A percentile compares a stretch with the other conserved stretches of the same genome.
phyloP scores from a whole-genome alignment of 2,329 filamentous ascomycete species.

The Microascus cirrosus region DNA sequence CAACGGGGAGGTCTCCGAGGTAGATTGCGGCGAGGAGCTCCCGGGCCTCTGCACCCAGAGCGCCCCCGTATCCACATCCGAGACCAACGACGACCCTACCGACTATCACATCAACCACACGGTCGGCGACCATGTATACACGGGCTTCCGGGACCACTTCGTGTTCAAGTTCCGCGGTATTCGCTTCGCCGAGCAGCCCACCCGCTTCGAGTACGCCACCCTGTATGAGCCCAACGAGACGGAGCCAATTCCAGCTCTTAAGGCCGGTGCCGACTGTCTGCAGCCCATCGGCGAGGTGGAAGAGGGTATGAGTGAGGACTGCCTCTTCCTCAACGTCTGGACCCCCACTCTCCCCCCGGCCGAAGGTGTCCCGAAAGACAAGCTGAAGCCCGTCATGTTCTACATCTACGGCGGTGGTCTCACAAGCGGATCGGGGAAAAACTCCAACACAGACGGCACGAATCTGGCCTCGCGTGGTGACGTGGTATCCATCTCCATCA shows the following conservation, averaged over 20 bases:
- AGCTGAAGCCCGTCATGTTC: constrained; percentile 32
- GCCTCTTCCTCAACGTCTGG: constrained; percentile 33
- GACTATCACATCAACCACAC: constrained; percentile 14
- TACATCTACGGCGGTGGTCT: constrained; percentile 33
- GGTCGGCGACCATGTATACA: constrained; percentile 11
- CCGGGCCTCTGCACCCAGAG: constrained; percentile 18
- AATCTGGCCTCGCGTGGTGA: constrained; percentile 32
- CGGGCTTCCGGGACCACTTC: constrained; percentile 19
- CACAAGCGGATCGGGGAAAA: constrained; percentile 25
- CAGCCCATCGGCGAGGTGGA: constrained; percentile 18
- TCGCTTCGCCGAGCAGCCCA: constrained; percentile 14
- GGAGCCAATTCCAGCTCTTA: constrained; percentile 11
- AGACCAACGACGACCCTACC: constrained; percentile 10
- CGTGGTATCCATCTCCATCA: constrained; percentile 34
- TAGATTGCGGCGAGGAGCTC: constrained; percentile 7
- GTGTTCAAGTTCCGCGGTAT: constrained; percentile 21
- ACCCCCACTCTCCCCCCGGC: constrained; percentile 24
- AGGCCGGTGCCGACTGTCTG: constrained; percentile 17
- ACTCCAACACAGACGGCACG: constrained; percentile 31
- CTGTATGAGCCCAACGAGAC: constrained; percentile 10
- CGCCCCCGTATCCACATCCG: constrained; percentile 14
- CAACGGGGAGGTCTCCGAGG: background rate
- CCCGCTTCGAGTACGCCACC: constrained; percentile 16
- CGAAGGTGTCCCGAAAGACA: constrained; percentile 7
- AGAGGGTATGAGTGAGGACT: constrained; percentile 20